Percentiles rank a stretch among this genome's conserved stretches.
phyloP scores from a whole-genome alignment of 2,329 filamentous ascomycete genomes.

The Daldinia sp. region DNA sequence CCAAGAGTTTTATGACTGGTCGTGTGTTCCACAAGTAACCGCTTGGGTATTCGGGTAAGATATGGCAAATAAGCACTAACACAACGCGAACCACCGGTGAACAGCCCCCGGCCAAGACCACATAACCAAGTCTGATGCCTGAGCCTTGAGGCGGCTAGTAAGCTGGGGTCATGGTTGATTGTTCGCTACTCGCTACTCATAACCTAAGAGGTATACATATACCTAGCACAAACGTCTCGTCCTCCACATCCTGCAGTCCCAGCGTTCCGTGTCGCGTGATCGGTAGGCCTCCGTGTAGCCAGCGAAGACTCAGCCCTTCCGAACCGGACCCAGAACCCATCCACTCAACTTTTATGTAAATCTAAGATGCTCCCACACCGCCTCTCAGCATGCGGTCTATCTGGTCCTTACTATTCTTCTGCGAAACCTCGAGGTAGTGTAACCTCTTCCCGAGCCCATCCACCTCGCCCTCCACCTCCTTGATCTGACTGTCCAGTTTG shows the following conservation, averaged over 20 bases:
- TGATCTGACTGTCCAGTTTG: conserved; percentile 80
- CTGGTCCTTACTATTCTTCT: conserved; percentile 92
- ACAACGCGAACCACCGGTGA: background rate
- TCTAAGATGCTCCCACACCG: conserved; percentile 52
- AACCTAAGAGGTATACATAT: background rate
- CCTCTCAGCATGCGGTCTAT: conserved; percentile 85
- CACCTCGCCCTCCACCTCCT: conserved; percentile 81
- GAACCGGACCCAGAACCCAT: background rate
- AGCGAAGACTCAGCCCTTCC: background rate
- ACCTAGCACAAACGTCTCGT: background rate
- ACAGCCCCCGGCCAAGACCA: background rate
- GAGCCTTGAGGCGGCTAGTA: background rate
- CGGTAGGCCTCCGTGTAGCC: background rate
- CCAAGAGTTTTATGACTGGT: background rate
- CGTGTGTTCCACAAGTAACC: conserved; percentile 1
- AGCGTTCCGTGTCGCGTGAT: conserved; percentile 11
- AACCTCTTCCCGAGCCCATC: conserved; percentile 87
- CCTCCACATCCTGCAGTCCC: background rate
- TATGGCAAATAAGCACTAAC: conserved; percentile 2
- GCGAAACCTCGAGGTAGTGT: conserved; percentile 93
- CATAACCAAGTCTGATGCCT: background rate
- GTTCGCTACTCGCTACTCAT: background rate
- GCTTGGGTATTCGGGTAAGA: background rate
- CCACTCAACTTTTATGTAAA: background rate
- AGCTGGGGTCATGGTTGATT: conserved; percentile 2